Base-by-base conservation (phyloP, 1,139 yeast species). In the Scheffersomyces quercinus region DNA sequence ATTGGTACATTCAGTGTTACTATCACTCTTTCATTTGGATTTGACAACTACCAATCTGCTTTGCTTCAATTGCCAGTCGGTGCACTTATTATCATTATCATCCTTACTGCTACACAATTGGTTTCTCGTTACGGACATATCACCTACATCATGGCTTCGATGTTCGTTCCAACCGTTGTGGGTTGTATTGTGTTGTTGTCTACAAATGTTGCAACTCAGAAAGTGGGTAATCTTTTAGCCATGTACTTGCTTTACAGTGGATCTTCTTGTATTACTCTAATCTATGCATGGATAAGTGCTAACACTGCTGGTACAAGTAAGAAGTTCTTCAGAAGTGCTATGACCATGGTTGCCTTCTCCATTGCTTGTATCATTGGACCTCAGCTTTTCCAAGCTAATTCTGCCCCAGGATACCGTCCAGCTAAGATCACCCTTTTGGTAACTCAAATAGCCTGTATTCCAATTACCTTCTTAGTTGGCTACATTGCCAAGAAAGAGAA, bases 41-140 rank as follows among this genome's bases (percentile, higher is more conserved):
- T 67, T 43, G 53, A 56, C 40, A 50, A 39, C 43, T 58, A 65
- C 42, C 49, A 65, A 43, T 62, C 75, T 2, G 73, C 76, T 1
- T 56, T 71, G 31, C 63, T 70, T 54, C 75, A 71, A 51, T 59
- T 70, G 56, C 76, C 77, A 1, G 62, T 67, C 5, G 75, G 76
- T 2, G 62, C 63, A 2, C 55, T 70, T 5, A 68, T 70, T 12
- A 59, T 70, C n/a, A 49, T 69, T 7, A 61, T 68, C 12, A 68
- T 70, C 24, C 40, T 65, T 4, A 51, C 53, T 5, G 67, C 70
- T 4, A 66, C 73, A 32, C 65, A 67, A 42, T 50, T 66, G 29
- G 63, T 67, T 14, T 50, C 63, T 6, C 53, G 62, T 13, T 57
- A 48, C 44, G 60, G 67, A 29, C 62, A 65, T 28, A 47, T 60